phyloP scores from a whole-genome alignment of 306 rosid species.

The Vigna trinervia region DNA sequence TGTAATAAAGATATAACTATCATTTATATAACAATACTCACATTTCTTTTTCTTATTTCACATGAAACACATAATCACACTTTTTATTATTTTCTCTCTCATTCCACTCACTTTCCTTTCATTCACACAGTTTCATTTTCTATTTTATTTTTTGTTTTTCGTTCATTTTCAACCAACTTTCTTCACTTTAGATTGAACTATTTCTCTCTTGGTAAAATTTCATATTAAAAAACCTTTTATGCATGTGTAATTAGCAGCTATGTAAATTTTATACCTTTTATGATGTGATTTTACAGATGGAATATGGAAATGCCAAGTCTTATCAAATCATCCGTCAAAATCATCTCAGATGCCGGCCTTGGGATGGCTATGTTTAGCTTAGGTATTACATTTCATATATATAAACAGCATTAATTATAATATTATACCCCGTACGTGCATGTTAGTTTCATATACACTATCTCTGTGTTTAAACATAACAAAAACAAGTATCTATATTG shows the following conservation, averaged over 20 bases:
- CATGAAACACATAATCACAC: too few relatives aligned
- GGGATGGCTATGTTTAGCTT: constrained; percentile 99
- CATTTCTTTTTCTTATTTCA: too few relatives aligned
- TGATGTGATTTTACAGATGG: constrained; percentile 67
- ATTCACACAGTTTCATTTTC: too few relatives aligned
- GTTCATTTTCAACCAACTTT: too few relatives aligned
- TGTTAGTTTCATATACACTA: too few relatives aligned
- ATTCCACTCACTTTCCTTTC: too few relatives aligned
- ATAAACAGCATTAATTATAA: neutral
- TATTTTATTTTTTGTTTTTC: too few relatives aligned
- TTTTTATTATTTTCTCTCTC: too few relatives aligned
- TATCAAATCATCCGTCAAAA: constrained; percentile 75
- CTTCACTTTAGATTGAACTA: neutral
- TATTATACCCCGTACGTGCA: neutral
- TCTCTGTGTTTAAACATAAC: too few relatives aligned
- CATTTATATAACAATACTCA: too few relatives aligned
- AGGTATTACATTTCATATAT: constrained; percentile 54
- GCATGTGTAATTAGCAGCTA: neutral
- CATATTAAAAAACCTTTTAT: neutral
- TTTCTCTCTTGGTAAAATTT: neutral
- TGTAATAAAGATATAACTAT: too few relatives aligned
- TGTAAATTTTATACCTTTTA: constrained; percentile 11
- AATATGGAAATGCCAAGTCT: constrained; percentile 79
- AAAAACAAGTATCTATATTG: too few relatives aligned
- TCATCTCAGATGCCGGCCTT: constrained; percentile 92